Base-by-base conservation (phyloP, 192 early-diverging fungal species). In the Linnemannia schmuckeri region DNA sequence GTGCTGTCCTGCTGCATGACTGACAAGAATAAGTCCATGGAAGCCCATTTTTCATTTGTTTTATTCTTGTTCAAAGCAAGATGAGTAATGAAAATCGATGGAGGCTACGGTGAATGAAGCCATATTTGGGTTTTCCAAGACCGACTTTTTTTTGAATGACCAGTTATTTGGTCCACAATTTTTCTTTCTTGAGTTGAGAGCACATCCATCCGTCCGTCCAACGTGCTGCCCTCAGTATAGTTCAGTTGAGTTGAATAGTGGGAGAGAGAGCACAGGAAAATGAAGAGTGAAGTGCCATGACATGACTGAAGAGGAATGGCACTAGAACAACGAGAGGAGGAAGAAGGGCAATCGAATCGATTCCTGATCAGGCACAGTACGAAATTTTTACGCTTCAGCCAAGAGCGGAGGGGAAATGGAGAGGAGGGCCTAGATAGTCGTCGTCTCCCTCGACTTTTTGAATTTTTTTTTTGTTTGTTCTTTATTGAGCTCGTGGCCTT, bases 161-260 rank as follows among this genome's bases (percentile, higher is more conserved):
- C 30, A 35, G 30, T 33, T 66, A 30, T 66, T 66, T 66, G 61
- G 61, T 66, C 61, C 61, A 66, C 9, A 30, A 57, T 27, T 61
- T 61, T 61, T 57, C 27, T 61, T 61, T 61, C 61, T 66, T 66
- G 61, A 66, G 61, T 66, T 66, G 61, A 66, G 61, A 66, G 57
- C 57, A 63, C n/a, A 30, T 15, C 49, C 54, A 55, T 27, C 2
- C 24, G 30, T 30, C 22, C 57, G 30, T 30, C 22, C 57, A 63
- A 63, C 57, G 9, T 27, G n/a, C 27, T 63, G 57, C 24, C 47
- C n/a, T n/a, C 57, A 63, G 22, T n/a, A 63, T 27, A 27, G 10
- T 57, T 24, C 42, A 44, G 22, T 24, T 24, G 54, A 55, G 49
- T 52, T 52, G 49, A 52, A 52, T 52, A n/a, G n/a, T n/a, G n/a